Evolutionary conservation across 352 stramenopile genomes (phyloP).

Genomic region (Globisporangium uncinulatum): DNA sequence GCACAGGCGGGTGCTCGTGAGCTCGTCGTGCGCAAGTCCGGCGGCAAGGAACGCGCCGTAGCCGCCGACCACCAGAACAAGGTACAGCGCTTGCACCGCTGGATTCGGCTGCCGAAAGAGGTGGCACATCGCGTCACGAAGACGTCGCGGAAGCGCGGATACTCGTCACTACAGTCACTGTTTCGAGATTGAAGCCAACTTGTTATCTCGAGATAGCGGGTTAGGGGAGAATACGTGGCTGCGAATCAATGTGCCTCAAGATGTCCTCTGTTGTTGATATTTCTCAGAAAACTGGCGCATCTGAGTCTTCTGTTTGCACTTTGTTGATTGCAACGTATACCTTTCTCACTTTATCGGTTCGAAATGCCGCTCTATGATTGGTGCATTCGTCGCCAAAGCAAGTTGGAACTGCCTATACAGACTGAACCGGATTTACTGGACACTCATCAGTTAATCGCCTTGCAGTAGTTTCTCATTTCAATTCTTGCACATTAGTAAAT

Average conservation of each 20-base stretch:
- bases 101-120: conserved; percentile 22
- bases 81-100: conserved; percentile 43
- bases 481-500: too few relatives aligned
- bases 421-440: too few relatives aligned
- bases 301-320: too few relatives aligned
- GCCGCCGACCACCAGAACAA: conserved; percentile 49
- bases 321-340: too few relatives aligned
- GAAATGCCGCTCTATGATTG: too few relatives aligned
- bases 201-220: neutral
- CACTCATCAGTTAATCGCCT: too few relatives aligned
- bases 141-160: neutral
- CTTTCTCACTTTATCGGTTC: neutral
- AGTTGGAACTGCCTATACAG: too few relatives aligned
- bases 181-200: too few relatives aligned
- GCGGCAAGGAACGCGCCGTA: conserved; percentile 49
- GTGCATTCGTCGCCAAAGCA: too few relatives aligned
- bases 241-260: neutral
- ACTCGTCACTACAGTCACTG: too few relatives aligned
- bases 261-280: neutral
- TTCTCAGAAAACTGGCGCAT: too few relatives aligned
- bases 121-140: conserved; percentile 12
- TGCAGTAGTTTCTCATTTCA: too few relatives aligned
- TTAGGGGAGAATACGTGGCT: conserved; percentile 1
- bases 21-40: conserved; percentile 31
- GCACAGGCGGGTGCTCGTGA: conserved; percentile 37